These are phyloP conservation scores for Nannochloropsis oceanica DNA, from an alignment of 108 stramenopile species.

Conservation along the genomic window DNA sequence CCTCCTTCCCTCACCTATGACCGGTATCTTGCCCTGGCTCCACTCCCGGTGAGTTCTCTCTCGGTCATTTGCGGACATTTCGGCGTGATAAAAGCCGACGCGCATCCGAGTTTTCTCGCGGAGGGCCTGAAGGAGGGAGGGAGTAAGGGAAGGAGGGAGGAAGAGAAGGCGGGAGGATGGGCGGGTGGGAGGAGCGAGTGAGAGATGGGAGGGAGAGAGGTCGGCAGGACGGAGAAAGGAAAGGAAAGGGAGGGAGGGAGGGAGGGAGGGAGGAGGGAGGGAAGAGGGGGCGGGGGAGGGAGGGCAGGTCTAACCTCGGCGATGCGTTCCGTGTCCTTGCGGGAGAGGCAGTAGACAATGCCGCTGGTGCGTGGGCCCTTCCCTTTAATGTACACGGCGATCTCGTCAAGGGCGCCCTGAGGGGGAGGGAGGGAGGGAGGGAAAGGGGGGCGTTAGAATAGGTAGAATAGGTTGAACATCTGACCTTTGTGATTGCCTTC, in stretches of 20 bases:
- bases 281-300: not conserved
- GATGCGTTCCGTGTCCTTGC: constrained; percentile 25
- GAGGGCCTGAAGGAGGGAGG: not conserved
- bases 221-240: not conserved
- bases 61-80: constrained; percentile 50
- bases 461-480: too few species aligned
- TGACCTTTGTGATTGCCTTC: too few species aligned
- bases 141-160: not conserved
- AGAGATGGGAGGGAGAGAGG: too few species aligned
- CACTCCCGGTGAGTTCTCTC: constrained; percentile 34
- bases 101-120: constrained; percentile 36
- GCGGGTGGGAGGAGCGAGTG: not conserved
- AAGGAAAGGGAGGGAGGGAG: not conserved
- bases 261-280: too few species aligned
- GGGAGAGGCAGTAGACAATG: constrained; percentile 31
- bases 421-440: not conserved
- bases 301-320: not conserved
- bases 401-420: not conserved
- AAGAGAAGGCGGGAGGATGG: not conserved
- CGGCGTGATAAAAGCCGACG: constrained; percentile 93
- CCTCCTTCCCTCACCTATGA: constrained; percentile 6
- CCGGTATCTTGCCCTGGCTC: constrained; percentile 28
- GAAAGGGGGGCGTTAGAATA: not conserved
- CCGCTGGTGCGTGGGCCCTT: not conserved
- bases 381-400: not conserved